These are phyloP conservation scores for Apiospora malaysiana DNA, from an alignment of 2,329 filamentous ascomycete genomes.

Conservation along the genomic window DNA sequence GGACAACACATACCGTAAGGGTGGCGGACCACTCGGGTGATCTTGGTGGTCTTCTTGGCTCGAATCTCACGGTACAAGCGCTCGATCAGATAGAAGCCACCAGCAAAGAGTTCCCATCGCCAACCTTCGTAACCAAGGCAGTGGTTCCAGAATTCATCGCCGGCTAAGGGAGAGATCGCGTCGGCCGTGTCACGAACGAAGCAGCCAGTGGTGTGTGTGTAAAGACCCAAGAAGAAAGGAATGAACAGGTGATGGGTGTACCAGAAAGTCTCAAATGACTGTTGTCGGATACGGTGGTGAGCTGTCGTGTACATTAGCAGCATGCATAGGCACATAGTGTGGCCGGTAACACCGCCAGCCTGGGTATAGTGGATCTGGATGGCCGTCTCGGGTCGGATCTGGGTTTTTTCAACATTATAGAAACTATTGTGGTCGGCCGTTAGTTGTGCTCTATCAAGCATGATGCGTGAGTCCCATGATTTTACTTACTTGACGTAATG, in stretches of 20 bases:
- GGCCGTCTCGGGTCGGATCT: conserved; percentile 80
- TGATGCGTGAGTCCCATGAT: not conserved
- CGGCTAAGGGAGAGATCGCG: conserved; percentile 83
- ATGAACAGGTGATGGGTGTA: conserved; percentile 99
- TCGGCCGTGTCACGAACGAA: conserved; percentile 85
- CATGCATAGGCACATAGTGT: conserved; percentile 99
- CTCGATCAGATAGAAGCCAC: conserved; percentile 84
- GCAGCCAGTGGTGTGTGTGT: conserved; percentile 94
- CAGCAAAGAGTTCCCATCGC: conserved; percentile 93
- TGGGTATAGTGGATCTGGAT: conserved; percentile 91
- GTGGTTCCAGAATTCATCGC: conserved; percentile 82
- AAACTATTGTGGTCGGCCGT: conserved; percentile 63
- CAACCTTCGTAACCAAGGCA: conserved; percentile 96
- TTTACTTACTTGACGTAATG: conserved; percentile 89
- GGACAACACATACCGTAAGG: too few relatives aligned
- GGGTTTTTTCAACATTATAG: conserved; percentile 88
- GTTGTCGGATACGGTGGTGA: conserved; percentile 90
- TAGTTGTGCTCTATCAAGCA: conserved; percentile 32
- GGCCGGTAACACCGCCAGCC: conserved; percentile 90
- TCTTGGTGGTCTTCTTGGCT: conserved; percentile 81
- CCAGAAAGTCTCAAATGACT: conserved; percentile 99
- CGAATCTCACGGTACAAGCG: conserved; percentile 91
- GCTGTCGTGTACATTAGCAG: conserved; percentile 96
- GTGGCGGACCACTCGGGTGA: conserved; percentile 92
- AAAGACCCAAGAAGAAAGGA: conserved; percentile 90